Conservation (phyloP, 768 basidiomycete genomes). For the Lactifluus hygrophoroides region DNA sequence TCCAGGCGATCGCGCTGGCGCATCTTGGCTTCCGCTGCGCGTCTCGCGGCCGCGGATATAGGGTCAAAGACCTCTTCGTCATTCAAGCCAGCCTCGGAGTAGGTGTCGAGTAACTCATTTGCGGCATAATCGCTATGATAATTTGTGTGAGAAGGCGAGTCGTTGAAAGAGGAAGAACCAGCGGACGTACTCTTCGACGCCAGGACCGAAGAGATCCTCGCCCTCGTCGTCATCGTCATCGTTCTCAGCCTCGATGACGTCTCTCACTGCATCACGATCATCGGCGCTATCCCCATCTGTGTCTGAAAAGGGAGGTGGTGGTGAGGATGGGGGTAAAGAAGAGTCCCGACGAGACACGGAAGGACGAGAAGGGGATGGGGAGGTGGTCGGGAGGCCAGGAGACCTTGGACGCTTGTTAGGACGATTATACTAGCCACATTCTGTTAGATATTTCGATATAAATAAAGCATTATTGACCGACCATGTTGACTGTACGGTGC, state of each 20-base stretch:
- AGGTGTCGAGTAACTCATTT: conserved; percentile 76
- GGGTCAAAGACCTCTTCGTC: conserved; percentile 68
- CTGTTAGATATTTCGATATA: neutral
- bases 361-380: conserved; percentile 38
- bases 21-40: conserved; percentile 83
- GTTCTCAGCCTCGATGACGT: conserved; percentile 61
- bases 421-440: conserved; percentile 9
- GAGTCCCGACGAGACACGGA: conserved; percentile 41
- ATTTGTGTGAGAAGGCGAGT: neutral
- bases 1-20: conserved; percentile 75
- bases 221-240: conserved; percentile 78
- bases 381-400: conserved; percentile 19
- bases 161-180: neutral
- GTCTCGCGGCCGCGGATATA: conserved; percentile 59
- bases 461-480: neutral
- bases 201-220: conserved; percentile 89
- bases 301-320: conserved; percentile 77
- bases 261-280: conserved; percentile 56
- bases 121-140: conserved; percentile 68
- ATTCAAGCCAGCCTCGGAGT: conserved; percentile 81
- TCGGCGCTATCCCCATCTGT: conserved; percentile 67
- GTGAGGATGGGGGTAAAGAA: conserved; percentile 69
- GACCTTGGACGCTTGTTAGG: conserved; percentile 21
- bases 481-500: neutral
- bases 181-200: conserved; percentile 53